These are phyloP conservation scores for Onygenales sp. DNA, from an alignment of 2,329 filamentous ascomycete species.

Conservation along the genomic window DNA sequence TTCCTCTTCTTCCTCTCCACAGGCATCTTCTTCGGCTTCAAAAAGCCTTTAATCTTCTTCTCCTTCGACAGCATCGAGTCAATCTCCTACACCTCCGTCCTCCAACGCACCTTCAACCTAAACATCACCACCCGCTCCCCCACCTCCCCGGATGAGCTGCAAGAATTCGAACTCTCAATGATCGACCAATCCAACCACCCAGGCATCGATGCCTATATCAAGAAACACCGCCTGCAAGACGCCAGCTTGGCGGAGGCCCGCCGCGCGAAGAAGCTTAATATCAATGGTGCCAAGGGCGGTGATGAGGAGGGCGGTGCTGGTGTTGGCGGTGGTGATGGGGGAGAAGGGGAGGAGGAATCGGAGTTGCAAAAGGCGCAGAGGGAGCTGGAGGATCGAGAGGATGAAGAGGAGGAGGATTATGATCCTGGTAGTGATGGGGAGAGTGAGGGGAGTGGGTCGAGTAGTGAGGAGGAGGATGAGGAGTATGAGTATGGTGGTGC, in stretches of 20 bases:
- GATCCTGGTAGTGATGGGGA: slow-evolving; percentile 41
- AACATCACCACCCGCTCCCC: slow-evolving; percentile 40
- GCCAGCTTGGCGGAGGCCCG: slow-evolving; percentile 52
- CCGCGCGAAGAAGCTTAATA: slow-evolving; percentile 51
- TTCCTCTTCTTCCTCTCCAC: slow-evolving; percentile 54
- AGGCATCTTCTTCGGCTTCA: slow-evolving; percentile 56
- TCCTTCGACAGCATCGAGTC: slow-evolving; percentile 50
- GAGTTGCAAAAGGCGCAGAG: slow-evolving; percentile 50
- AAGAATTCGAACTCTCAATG: slow-evolving; percentile 57
- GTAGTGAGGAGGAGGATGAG: slow-evolving; percentile 32
- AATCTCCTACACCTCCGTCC: slow-evolving; percentile 54
- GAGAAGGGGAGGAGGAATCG: slow-evolving; percentile 40
- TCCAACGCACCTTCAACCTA: slow-evolving; percentile 58
- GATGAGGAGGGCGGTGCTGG: slow-evolving; percentile 12
- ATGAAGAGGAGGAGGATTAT: slow-evolving; percentile 42
- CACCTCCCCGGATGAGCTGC: slow-evolving; percentile 27
- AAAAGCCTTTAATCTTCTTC: slow-evolving; percentile 56
- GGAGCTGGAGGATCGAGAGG: slow-evolving; percentile 39
- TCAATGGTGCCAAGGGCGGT: slow-evolving; percentile 29
- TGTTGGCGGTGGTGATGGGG: slow-evolving; percentile 13
- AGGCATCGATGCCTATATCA: slow-evolving; percentile 54
- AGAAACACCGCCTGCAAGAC: slow-evolving; percentile 52
- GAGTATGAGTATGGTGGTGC: slow-evolving; percentile 25
- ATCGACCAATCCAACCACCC: slow-evolving; percentile 54
- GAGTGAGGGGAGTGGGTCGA: slow-evolving; percentile 38